Conservation (phyloP, 2,329 filamentous ascomycete species). For the Colletotrichum tofieldiae region DNA sequence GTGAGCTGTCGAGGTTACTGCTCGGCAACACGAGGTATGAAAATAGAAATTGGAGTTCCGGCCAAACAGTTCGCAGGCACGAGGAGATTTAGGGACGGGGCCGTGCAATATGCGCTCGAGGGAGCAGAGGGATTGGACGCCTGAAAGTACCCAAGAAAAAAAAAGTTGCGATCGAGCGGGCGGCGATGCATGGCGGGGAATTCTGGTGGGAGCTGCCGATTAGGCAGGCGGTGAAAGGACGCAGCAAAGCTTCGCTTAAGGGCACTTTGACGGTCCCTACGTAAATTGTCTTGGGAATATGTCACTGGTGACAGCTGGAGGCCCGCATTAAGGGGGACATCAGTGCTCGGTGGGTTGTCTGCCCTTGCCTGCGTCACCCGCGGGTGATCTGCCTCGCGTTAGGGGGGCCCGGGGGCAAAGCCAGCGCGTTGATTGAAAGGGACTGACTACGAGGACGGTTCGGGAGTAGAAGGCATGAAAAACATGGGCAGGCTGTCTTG, state of each 20-base stretch:
- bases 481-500: not conserved
- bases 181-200: constrained; percentile 27
- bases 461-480: not conserved
- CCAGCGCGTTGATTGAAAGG: not conserved
- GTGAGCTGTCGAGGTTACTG: not conserved
- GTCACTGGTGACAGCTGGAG: not conserved
- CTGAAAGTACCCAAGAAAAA: constrained; percentile 23
- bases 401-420: not conserved
- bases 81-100: not conserved
- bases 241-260: not conserved
- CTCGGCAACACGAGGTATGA: not conserved
- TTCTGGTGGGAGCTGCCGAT: not conserved
- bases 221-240: constrained; percentile 41
- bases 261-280: not conserved
- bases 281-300: not conserved
- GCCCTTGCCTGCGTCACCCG: not conserved
- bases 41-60: not conserved
- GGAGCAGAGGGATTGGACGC: constrained; percentile 5
- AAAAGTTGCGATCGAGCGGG: constrained; percentile 24
- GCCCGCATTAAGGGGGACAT: not conserved
- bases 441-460: not conserved
- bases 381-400: not conserved
- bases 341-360: not conserved
- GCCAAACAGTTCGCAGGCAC: not conserved
- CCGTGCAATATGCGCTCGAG: constrained; percentile 7